Evolutionary conservation across 768 basidiomycete species (phyloP).

Genomic region (Termitomyces sp.): DNA sequence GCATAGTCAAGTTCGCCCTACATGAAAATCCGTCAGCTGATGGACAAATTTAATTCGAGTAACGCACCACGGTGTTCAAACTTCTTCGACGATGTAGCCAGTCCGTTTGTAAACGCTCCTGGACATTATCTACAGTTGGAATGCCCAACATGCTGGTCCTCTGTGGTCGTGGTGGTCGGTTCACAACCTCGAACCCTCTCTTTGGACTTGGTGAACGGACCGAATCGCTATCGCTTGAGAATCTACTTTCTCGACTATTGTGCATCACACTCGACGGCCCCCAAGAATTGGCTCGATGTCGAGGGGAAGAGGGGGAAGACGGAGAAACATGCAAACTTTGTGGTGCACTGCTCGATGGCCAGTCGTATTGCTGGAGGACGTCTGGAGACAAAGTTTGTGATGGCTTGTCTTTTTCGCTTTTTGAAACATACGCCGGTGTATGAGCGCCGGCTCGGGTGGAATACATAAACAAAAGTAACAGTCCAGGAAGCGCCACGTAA

Average conservation of each 20-base stretch:
- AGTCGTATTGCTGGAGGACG: slow-evolving; percentile 23
- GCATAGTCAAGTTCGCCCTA: slow-evolving; percentile 75
- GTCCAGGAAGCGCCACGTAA: slow-evolving; percentile 46
- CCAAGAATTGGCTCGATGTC: slow-evolving; percentile 45
- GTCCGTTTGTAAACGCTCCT: slow-evolving; percentile 52
- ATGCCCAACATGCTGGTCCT: slow-evolving; percentile 24
- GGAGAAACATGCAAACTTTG: slow-evolving; percentile 28
- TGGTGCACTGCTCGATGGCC: slow-evolving; percentile 25
- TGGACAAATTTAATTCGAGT: background rate
- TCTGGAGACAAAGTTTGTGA: slow-evolving; percentile 18
- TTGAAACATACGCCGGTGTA: slow-evolving; percentile 4
- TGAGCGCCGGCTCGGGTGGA: slow-evolving; percentile 1
- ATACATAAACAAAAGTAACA: slow-evolving; percentile 25
- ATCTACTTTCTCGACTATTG: slow-evolving; percentile 37
- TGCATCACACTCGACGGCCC: slow-evolving; percentile 35
- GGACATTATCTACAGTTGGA: slow-evolving; percentile 9
- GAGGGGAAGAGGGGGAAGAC: slow-evolving; percentile 37
- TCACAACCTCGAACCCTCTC: slow-evolving; percentile 47
- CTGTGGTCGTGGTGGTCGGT: slow-evolving; percentile 35
- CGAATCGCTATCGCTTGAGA: slow-evolving; percentile 42
- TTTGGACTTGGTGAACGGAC: slow-evolving; percentile 31
- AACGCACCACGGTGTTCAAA: slow-evolving; percentile 61
- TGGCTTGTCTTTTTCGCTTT: slow-evolving; percentile 11
- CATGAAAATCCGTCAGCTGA: slow-evolving; percentile 6
- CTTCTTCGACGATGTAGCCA: slow-evolving; percentile 76